phyloP scores from a whole-genome alignment of 768 basidiomycete genomes.

The Chalciporus piperatus region DNA sequence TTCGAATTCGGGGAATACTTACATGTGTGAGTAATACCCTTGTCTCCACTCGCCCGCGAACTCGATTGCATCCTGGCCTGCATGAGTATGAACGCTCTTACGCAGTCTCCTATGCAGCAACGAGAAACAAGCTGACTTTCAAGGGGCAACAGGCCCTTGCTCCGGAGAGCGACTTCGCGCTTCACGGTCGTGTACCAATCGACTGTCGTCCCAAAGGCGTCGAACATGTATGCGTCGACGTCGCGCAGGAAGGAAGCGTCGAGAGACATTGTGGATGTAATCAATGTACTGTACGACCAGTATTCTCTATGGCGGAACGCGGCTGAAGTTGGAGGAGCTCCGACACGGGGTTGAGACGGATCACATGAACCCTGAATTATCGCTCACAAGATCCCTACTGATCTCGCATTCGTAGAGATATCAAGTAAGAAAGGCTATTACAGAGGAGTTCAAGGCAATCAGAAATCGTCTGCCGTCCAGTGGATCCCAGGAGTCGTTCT shows the following conservation, averaged over 20 bases:
- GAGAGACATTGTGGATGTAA: conserved; percentile 5
- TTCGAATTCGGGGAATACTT: not conserved
- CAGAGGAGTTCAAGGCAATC: too few species aligned
- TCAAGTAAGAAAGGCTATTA: too few species aligned
- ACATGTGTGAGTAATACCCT: conserved; percentile 39
- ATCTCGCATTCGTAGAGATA: too few species aligned
- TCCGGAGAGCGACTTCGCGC: conserved; percentile 15
- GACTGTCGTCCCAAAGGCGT: conserved; percentile 51
- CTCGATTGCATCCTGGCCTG: conserved; percentile 24
- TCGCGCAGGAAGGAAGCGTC: conserved; percentile 8
- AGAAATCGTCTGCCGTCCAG: too few species aligned
- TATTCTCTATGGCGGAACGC: too few species aligned
- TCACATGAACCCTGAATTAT: too few species aligned
- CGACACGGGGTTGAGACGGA: too few species aligned
- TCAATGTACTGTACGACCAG: too few species aligned
- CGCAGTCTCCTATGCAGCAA: too few species aligned
- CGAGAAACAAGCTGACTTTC: conserved; percentile 11
- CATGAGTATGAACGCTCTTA: not conserved
- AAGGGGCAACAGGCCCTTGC: conserved; percentile 9
- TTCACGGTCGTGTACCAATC: conserved; percentile 36
- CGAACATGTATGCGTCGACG: conserved; percentile 46
- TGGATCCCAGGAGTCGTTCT: too few species aligned
- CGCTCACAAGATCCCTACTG: too few species aligned
- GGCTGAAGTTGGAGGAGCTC: too few species aligned
- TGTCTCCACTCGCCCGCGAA: conserved; percentile 59